Base-by-base conservation (phyloP, 2,329 filamentous ascomycete genomes). In the Fusarium domesticum region DNA sequence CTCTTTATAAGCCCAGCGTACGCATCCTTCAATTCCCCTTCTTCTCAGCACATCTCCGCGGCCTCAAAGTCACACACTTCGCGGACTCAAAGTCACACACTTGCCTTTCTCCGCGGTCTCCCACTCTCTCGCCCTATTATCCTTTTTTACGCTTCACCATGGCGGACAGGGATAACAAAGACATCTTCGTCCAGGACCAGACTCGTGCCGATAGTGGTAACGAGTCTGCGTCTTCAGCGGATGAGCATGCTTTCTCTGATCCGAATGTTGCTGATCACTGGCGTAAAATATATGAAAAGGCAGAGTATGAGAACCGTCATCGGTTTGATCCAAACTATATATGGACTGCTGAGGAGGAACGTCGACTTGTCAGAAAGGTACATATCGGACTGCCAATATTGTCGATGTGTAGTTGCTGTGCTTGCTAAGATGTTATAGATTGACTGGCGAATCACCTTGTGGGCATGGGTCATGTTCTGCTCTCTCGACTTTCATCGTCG, bases 291-390 rank as follows among this genome's bases (percentile, higher is more conserved):
- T 82, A 81, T 47, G 76, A 81, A 49, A 72, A 73, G 6, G 75
- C 77, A 2, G 49, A 63, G 0, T 84, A 84, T 53, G 81, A 85
- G 62, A 81, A 81, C 15, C 66, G 73, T 1, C 80, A 84, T 57
- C 73, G 80, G 11, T 84, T 79, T 56, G 80, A 84, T 33, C 60
- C 61, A 2, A 43, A 30, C 12, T 61, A 51, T 6, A 65, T 65
- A 14, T 77, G 74, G 74, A 70, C 69, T 0, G 64, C 68, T 4
- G 69, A 72, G 12, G 74, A 77, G 41, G 74, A 77, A 59, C 68
- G 66, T 49, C 69, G 61, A 41, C 57, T 77, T 4, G 63, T 76
- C 12, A 62, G 66, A 44, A 75, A 73, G 62, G 71, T 74, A 49
- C 3, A 15, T 16, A 17, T 18, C n/a, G n/a, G 3, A 18, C 17